Conservation (phyloP, 1,284 basidiomycete species). For the Irpex sp. region DNA sequence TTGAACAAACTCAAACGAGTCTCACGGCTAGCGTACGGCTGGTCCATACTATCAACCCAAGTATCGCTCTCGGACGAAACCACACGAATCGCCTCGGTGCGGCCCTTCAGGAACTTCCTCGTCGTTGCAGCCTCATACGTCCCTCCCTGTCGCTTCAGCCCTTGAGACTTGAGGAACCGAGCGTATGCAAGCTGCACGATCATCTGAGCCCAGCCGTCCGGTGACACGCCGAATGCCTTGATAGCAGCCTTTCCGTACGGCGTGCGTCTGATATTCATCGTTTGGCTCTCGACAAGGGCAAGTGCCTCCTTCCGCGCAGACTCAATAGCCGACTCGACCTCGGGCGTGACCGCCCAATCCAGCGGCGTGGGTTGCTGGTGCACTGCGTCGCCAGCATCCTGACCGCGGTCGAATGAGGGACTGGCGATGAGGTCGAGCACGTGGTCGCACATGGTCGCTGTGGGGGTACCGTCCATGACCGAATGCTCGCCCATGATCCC, state of each 20-base stretch:
- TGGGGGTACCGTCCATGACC: constrained; percentile 84
- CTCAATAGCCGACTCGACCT: constrained; percentile 45
- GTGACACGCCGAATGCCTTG: constrained; percentile 81
- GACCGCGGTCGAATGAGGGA: constrained; percentile 54
- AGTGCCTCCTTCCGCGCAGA: constrained; percentile 55
- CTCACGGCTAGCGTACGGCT: constrained; percentile 32
- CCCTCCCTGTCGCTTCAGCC: constrained; percentile 45
- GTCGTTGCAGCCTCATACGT: constrained; percentile 92
- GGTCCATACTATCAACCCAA: constrained; percentile 77
- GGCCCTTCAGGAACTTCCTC: constrained; percentile 78
- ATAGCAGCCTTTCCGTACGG: constrained; percentile 85
- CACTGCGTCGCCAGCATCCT: constrained; percentile 22
- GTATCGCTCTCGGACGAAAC: constrained; percentile 68
- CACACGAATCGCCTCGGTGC: constrained; percentile 87
- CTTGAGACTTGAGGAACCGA: constrained; percentile 46
- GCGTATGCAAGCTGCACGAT: constrained; percentile 83
- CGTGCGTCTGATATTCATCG: constrained; percentile 65
- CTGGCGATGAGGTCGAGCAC: constrained; percentile 62
- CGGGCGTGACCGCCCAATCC: constrained; percentile 62
- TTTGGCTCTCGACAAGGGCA: constrained; percentile 65
- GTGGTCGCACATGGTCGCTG: constrained; percentile 64
- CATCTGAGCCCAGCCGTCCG: constrained; percentile 94
- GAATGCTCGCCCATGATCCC: constrained; percentile 92
- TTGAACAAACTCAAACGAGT: constrained; percentile 58
- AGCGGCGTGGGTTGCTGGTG: constrained; percentile 36